Base-by-base conservation (phyloP, 371 early-diverging fungal genomes). In the Rhizopus microsporus region DNA sequence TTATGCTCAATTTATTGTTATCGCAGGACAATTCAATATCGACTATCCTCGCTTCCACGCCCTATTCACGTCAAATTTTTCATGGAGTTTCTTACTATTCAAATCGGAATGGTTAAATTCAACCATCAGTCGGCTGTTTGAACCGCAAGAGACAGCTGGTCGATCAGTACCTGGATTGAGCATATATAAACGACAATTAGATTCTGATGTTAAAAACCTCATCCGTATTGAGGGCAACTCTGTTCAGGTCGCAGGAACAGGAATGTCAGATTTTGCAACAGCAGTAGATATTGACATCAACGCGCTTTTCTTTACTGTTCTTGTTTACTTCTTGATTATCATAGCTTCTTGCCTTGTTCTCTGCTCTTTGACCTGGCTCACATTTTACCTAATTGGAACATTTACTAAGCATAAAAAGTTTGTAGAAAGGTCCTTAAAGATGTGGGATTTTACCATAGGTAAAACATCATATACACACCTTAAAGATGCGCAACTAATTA, bases 1-100 rank as follows among this genome's bases (percentile, higher is more conserved):
- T 50, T 80, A 84, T 50, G 69, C 77, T 1, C 84, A 84, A 52
- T 84, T 82, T 44, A 77, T 84, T 49, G 72, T 78, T 9, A 66
- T 68, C 37, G 68, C 72, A 1, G 81, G 81, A 1, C 77, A 71
- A 45, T 73, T 84, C 52, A 77, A 72, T 23, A 46, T 84, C 43
- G 64, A 70, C 48, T 84, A 84, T 52, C 84, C 84, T 5, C 57
- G 67, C 5, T 84, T 84, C 44, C 79, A 81, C 51, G 57, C 71
- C 0, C 64, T 82, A 5, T 82, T 84, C 56, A 71, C 78, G 0
- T 75, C 82, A 0, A 76, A 81, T 50, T 84, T 84, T 49, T 67
- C 80, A 12, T 84, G 84, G 84, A 77, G 81, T 29, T 82, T 75
- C 37, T 62, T 84, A n/a, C 15, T 78, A 8, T 66, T 70, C 38